Conservation (phyloP, 495 filamentous ascomycete genomes). For the Bacidia gigantensis region DNA sequence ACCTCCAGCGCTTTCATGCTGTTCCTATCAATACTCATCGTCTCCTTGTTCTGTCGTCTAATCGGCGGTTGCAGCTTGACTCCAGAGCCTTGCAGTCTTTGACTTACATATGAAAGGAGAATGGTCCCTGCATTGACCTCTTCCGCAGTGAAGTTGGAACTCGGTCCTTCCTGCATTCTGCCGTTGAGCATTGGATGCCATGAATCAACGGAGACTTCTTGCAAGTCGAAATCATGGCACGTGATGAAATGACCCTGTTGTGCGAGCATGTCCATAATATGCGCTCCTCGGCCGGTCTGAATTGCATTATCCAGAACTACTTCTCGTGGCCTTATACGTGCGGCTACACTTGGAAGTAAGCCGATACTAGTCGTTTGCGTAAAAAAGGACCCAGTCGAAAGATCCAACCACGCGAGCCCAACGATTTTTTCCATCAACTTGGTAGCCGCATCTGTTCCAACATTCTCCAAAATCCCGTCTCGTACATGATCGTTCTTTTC, state of each 20-base stretch:
- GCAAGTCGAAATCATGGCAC: conserved; percentile 32
- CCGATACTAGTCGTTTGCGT: conserved; percentile 65
- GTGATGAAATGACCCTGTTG: conserved; percentile 48
- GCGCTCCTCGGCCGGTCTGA: conserved; percentile 31
- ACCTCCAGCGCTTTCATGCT: conserved; percentile 85
- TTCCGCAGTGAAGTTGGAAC: conserved; percentile 30
- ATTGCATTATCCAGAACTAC: conserved; percentile 59
- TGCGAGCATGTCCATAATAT: conserved; percentile 22
- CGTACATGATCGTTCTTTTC: not conserved
- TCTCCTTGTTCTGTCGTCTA: conserved; percentile 53
- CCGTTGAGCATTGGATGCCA: conserved; percentile 71
- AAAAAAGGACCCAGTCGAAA: conserved; percentile 88
- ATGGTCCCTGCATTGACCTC: conserved; percentile 53
- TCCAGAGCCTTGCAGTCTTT: conserved; percentile 60
- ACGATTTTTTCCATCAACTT: conserved; percentile 34
- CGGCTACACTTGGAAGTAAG: conserved; percentile 61
- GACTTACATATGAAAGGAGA: conserved; percentile 69
- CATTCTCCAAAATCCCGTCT: conserved; percentile 4
- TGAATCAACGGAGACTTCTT: conserved; percentile 41
- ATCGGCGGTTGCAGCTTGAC: conserved; percentile 77
- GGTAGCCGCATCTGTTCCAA: conserved; percentile 17
- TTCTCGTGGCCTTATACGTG: conserved; percentile 73
- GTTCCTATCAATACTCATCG: conserved; percentile 84
- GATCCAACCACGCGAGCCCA: conserved; percentile 85
- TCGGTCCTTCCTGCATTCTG: conserved; percentile 30